phyloP scores from a whole-genome alignment of 2,329 filamentous ascomycete genomes.

The Xylariomycetidae sp. region DNA sequence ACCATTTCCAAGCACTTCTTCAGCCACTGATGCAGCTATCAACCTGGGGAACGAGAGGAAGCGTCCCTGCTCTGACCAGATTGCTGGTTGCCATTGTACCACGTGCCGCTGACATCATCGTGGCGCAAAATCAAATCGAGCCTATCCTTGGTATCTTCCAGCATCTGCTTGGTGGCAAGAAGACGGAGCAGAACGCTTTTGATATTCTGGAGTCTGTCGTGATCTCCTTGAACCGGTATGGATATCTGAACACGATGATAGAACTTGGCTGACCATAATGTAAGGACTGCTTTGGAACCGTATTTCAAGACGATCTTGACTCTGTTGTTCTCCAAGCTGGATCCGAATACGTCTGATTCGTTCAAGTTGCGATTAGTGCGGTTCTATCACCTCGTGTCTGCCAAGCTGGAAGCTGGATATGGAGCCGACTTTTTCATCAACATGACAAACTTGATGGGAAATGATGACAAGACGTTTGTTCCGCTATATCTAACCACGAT shows the following conservation, averaged over 20 bases:
- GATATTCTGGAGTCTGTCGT: constrained; percentile 84
- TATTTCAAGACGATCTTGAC: constrained; percentile 79
- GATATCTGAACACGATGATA: no score
- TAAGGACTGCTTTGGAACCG: constrained; percentile 59
- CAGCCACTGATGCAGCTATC: constrained; percentile 72
- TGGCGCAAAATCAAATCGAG: constrained; percentile 76
- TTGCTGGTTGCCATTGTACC: constrained; percentile 81
- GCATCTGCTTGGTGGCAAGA: constrained; percentile 75
- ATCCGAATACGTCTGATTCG: constrained; percentile 67
- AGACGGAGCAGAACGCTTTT: constrained; percentile 81
- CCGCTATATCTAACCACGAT: constrained; percentile 84
- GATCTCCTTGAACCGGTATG: constrained; percentile 66
- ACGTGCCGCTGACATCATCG: constrained; percentile 67
- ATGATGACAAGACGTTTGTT: constrained; percentile 73
- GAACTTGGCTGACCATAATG: no score
- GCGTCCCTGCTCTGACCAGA: constrained; percentile 84
- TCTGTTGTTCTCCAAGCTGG: constrained; percentile 73
- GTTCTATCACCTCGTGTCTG: constrained; percentile 90
- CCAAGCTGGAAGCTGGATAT: constrained; percentile 71
- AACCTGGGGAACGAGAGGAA: constrained; percentile 89
- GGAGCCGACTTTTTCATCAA: constrained; percentile 90
- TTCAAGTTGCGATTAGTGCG: constrained; percentile 84
- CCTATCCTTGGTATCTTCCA: constrained; percentile 95
- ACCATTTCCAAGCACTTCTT: constrained; percentile 76
- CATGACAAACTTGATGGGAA: constrained; percentile 76